These are phyloP conservation scores for Sporothrix variecibatus DNA, from an alignment of 2,329 filamentous ascomycete species.

Conservation along the genomic window DNA sequence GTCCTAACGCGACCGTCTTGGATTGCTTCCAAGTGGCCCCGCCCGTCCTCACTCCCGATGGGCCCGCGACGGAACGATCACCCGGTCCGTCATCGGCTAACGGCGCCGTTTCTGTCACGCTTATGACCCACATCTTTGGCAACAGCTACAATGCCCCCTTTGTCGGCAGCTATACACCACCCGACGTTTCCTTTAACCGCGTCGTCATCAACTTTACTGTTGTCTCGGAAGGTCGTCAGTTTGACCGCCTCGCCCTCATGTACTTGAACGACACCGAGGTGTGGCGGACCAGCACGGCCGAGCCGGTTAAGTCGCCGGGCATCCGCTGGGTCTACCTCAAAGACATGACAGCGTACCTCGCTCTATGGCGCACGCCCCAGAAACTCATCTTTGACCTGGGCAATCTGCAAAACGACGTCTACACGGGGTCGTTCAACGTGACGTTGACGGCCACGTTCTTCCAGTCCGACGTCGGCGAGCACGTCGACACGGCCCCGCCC, in stretches of 20 bases:
- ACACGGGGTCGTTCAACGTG: slow-evolving; percentile 73
- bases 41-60: slow-evolving; percentile 59
- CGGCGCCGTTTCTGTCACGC: slow-evolving; percentile 51
- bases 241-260: slow-evolving; percentile 73
- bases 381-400: slow-evolving; percentile 79
- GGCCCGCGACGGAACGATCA: slow-evolving; percentile 37
- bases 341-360: slow-evolving; percentile 72
- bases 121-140: slow-evolving; percentile 72
- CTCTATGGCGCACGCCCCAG: slow-evolving; percentile 68
- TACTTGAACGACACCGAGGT: slow-evolving; percentile 77
- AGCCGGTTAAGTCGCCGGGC: slow-evolving; percentile 65
- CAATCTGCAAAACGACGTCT: slow-evolving; percentile 69
- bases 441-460: slow-evolving; percentile 76
- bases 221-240: slow-evolving; percentile 70
- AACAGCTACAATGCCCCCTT: slow-evolving; percentile 74
- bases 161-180: slow-evolving; percentile 67
- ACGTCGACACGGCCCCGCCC: slow-evolving; percentile 41
- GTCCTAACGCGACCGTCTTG: slow-evolving; percentile 41
- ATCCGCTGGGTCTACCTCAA: slow-evolving; percentile 78
- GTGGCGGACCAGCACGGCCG: slow-evolving; percentile 81
- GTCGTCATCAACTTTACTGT: slow-evolving; percentile 77
- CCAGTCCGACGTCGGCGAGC: slow-evolving; percentile 41
- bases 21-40: slow-evolving; percentile 70
- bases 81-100: slow-evolving; percentile 28
- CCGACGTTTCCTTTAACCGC: slow-evolving; percentile 69